These are phyloP conservation scores for Collybia sp. DNA, from an alignment of 768 basidiomycete species.

Conservation along the genomic window DNA sequence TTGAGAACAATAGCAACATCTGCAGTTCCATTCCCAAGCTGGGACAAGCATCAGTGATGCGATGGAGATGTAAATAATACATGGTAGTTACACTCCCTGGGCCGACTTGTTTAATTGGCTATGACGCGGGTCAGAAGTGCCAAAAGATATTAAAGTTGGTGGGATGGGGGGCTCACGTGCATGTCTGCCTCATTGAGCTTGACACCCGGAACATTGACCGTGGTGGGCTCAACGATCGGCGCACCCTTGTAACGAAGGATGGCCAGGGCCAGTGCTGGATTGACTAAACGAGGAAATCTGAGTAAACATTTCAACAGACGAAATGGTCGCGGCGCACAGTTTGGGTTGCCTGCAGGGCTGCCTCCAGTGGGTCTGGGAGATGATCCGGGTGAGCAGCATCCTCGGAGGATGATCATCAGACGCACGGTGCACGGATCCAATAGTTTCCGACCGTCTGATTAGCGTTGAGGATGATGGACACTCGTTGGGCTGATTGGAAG, in stretches of 20 bases:
- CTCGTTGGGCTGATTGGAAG: conserved; percentile 17
- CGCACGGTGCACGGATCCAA: conserved; percentile 28
- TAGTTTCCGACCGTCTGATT: conserved; percentile 35
- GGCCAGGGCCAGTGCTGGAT: conserved; percentile 19
- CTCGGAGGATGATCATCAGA: conserved; percentile 46
- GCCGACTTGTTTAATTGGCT: conserved; percentile 4
- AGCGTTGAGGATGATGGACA: conserved; percentile 31
- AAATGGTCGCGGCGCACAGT: conserved; percentile 10
- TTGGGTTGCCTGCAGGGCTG: conserved; percentile 13
- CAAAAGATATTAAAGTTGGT: neutral
- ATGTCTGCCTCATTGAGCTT: conserved; percentile 15
- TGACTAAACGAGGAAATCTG: conserved; percentile 4
- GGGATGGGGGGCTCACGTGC: conserved; percentile 10
- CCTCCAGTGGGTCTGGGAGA: conserved; percentile 3
- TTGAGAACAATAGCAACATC: neutral
- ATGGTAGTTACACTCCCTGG: conserved; percentile 1
- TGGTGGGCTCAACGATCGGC: conserved; percentile 18
- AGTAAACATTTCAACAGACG: neutral
- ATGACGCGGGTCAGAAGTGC: conserved; percentile 2
- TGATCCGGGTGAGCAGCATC: conserved; percentile 38
- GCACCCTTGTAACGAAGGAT: conserved; percentile 28
- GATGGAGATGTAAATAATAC: neutral
- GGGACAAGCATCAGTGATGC: neutral
- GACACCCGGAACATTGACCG: conserved; percentile 8
- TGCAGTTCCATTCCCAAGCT: conserved; percentile 13